These are phyloP conservation scores for Elsinoe fawcettii DNA, from an alignment of 2,329 filamentous ascomycete genomes.

Conservation along the genomic window DNA sequence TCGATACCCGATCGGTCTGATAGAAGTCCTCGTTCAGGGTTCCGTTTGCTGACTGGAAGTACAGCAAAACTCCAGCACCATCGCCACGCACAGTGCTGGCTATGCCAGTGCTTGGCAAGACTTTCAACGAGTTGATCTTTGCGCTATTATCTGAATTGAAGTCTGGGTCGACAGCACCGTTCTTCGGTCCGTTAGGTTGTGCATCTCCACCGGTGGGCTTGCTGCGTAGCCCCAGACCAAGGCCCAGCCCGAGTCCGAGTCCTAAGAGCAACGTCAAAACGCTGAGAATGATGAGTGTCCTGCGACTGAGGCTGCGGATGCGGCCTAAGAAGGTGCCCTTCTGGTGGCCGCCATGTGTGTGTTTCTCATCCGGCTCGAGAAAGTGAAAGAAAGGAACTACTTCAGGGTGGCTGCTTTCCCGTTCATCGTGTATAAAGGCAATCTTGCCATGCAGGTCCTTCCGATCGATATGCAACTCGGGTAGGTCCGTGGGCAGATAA, in stretches of 20 bases:
- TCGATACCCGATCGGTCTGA: neutral
- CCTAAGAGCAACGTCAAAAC: neutral
- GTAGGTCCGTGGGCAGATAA: neutral
- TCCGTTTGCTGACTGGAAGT: neutral
- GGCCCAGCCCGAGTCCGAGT: neutral
- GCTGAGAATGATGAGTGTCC: neutral
- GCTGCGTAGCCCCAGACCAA: neutral
- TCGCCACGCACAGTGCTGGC: neutral
- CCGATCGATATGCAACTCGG: constrained; percentile 2
- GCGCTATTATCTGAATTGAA: constrained; percentile 1
- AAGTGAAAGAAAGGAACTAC: neutral
- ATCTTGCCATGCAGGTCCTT: constrained; percentile 5
- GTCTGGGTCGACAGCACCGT: neutral
- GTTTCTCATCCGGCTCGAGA: constrained; percentile 1
- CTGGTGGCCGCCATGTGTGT: neutral
- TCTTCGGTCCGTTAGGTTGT: neutral
- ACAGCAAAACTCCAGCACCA: constrained; percentile 2
- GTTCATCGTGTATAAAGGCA: neutral
- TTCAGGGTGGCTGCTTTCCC: neutral
- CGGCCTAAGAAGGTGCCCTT: neutral
- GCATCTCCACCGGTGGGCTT: neutral
- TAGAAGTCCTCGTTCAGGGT: constrained; percentile 4
- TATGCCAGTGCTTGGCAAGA: neutral
- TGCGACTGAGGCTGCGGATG: neutral
- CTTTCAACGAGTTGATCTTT: neutral